Evolutionary conservation across 169 alveolate species (phyloP), one percentile per base, ranked within the genome.

Genomic region (Cryptosporidium sp.): DNA sequence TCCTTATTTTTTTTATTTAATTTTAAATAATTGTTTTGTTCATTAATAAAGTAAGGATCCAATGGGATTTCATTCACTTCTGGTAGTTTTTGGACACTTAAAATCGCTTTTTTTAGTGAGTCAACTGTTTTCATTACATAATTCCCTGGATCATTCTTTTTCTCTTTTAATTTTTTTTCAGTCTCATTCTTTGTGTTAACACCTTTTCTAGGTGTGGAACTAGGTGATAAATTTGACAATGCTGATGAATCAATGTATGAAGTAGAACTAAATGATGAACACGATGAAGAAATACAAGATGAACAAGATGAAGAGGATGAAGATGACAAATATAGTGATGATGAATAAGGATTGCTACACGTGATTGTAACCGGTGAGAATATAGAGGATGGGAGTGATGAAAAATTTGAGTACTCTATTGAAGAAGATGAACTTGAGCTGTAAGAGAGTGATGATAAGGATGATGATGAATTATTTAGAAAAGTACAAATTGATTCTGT

Each of bases 261-360:
- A 4, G 65, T 31, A 41, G 89, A 80, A 12, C 67, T 31, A 80
- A 0, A 65, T 41, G 87, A 80, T 7, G 80, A 62, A 35, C 70
- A 37, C 29, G 87, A 80, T 65, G 87, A 80, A 2, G 59, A 37
- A 2, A 51, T 31, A 39, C 35, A 73, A 31, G 73, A 62, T n/a
- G 75, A 61, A 8, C 23, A 39, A 6, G 87, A 61, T 61, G 69
- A 80, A 61, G 69, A 62, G 59, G 86, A 55, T 33, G 71, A 37
- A 31, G 86, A 59, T 31, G 43, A 50, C 3, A 43, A 71, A 51
- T 10, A 51, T 14, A 23, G 6, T 12, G 31, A 59, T n/a, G 86
- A 50, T 4, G 84, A 70, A 43, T n/a, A 39, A 26, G 39, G 29
- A 70, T 31, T 35, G 23, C 45, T 26, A 45, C 39, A 21, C 1